phyloP scores from a whole-genome alignment of 257 asterid genomes.

The Solanum corneliomulleri region DNA sequence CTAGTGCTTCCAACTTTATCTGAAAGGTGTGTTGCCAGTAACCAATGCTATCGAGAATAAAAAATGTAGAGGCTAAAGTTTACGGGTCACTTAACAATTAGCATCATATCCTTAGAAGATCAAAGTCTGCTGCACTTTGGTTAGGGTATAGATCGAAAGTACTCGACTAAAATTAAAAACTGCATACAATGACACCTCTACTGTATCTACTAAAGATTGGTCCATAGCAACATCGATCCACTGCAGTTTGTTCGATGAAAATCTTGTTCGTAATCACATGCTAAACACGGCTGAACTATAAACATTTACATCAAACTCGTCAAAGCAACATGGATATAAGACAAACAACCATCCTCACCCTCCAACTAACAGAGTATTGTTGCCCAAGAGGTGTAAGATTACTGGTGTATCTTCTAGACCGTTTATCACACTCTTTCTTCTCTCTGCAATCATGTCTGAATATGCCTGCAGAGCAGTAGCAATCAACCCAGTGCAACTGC shows the following conservation, averaged over 20 bases:
- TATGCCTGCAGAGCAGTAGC: constrained; percentile 29
- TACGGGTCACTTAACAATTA: background rate
- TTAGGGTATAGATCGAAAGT: background rate
- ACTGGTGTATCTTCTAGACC: constrained; percentile 54
- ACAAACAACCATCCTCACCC: background rate
- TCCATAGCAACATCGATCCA: background rate
- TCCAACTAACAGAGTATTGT: background rate
- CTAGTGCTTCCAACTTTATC: background rate
- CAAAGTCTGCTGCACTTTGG: background rate
- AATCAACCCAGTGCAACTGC: background rate
- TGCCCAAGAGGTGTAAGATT: background rate
- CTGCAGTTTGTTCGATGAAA: background rate
- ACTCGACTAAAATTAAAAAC: background rate
- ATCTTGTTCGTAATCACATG: background rate
- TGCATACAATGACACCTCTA: background rate
- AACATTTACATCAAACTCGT: background rate
- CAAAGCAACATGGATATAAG: background rate
- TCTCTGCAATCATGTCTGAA: constrained; percentile 58
- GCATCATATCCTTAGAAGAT: background rate
- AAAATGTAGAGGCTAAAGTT: background rate
- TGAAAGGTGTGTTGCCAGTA: background rate
- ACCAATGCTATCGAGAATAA: background rate
- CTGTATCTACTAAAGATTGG: background rate
- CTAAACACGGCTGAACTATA: background rate
- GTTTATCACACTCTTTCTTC: constrained; percentile 48